Conservation (phyloP, 768 basidiomycete species). For the Leccinum barrowsii region DNA sequence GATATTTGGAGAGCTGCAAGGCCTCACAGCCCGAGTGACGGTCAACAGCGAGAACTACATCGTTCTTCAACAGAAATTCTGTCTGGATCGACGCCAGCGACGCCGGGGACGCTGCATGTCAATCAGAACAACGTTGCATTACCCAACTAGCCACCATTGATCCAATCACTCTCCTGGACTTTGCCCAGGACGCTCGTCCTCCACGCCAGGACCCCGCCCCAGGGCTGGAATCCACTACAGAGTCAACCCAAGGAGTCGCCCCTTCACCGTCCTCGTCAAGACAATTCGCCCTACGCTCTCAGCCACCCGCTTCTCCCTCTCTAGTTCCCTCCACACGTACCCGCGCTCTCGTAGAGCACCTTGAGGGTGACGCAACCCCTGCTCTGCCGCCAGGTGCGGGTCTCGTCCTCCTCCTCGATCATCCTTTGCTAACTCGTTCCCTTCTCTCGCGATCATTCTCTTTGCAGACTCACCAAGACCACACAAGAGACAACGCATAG, state of each 20-base stretch:
- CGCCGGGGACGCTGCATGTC: constrained; percentile 27
- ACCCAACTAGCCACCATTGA: constrained; percentile 54
- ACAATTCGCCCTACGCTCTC: constrained; percentile 24
- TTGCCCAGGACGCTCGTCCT: too few relatives aligned
- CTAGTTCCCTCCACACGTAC: constrained; percentile 65
- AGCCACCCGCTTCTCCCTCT: constrained; percentile 39
- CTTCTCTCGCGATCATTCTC: not conserved
- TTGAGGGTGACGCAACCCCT: constrained; percentile 31
- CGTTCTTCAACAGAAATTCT: constrained; percentile 15
- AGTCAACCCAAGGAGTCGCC: constrained; percentile 23
- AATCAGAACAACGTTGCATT: constrained; percentile 15
- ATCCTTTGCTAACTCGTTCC: constrained; percentile 3
- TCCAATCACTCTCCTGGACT: constrained; percentile 46
- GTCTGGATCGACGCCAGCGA: constrained; percentile 22
- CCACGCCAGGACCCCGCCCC: constrained; percentile 34
- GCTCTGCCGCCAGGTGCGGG: constrained; percentile 24
- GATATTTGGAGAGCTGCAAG: constrained; percentile 12
- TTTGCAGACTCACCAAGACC: constrained; percentile 50
- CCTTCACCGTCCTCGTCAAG: constrained; percentile 29
- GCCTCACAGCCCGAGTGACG: constrained; percentile 21
- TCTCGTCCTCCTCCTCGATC: not conserved
- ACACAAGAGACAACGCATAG: constrained; percentile 69
- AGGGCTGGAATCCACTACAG: constrained; percentile 46
- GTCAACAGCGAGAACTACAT: constrained; percentile 23
- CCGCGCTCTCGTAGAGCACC: constrained; percentile 59